Evolutionary conservation across 2,329 filamentous ascomycete genomes (phyloP), one percentile per base, ranked within the genome.

Genomic region (Sordariomycetes sp.): DNA sequence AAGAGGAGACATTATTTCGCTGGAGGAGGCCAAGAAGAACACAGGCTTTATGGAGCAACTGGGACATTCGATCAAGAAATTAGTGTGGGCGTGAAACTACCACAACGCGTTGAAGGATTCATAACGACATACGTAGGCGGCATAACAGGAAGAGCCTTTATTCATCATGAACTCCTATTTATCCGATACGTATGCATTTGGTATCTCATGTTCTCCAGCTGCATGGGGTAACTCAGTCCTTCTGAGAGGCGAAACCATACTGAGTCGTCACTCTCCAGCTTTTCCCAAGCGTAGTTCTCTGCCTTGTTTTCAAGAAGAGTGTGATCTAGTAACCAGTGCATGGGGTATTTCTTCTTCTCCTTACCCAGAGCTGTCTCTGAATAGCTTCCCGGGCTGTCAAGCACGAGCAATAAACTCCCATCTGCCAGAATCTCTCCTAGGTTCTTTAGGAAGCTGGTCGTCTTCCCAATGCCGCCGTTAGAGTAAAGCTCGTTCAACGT

Each of bases 401-500:
- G 79, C 3, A 96, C 84, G 0, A 96, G 71, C 2, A 96, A 63
- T 25, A 90, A 55, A 3, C 85, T 75, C 1, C 76, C 80, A 0
- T 63, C 39, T 1, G 66, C 59, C 3, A 83, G 52, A 1, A 60
- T 44, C 2, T 72, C 63, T 1, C 82, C 85, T 14, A 95, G 61
- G 1, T 64, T 64, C 4, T 86, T 68, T 1, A 98, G 66, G 43
- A 96, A 80, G 4, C 66, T 64, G 1, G 90, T 94, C 0, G 90
- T 86, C 45, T 78, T 75, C 3, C 78, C 67, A 31, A 78, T 65
- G 17, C 87, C 75, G 2, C 80, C 86, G 0, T 75, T 67, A 0
- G 84, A 82, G 63, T 95, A 96, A 0, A 98, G 76, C 59, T 98
- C 92, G 55, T 96, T 96, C 30, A 96, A 72, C 0, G 90, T 95